These are phyloP conservation scores for Dryas integrifolia DNA, from an alignment of 331 rosid genomes.

Conservation along the genomic window DNA sequence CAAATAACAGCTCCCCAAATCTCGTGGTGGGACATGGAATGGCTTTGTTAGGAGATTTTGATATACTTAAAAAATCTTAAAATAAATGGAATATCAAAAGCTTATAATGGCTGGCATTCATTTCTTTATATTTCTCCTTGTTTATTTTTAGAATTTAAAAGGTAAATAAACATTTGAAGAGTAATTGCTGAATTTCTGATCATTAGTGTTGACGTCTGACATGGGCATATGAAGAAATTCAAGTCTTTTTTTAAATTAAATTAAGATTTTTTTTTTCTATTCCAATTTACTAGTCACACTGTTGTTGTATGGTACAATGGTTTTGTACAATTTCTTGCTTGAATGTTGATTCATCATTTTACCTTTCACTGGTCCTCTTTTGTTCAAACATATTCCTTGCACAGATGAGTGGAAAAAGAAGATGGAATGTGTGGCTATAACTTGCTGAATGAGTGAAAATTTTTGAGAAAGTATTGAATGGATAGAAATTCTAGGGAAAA, in stretches of 20 bases:
- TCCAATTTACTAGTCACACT: neutral
- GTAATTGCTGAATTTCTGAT: neutral
- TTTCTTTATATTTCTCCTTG: neutral
- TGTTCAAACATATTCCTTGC: neutral
- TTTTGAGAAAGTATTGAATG: neutral
- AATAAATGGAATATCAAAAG: neutral
- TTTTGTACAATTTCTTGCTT: neutral
- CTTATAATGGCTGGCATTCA: neutral
- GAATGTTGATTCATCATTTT: neutral
- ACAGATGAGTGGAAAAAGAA: neutral
- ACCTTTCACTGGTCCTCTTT: neutral
- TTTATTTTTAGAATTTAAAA: too few relatives aligned
- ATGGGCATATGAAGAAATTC: too few relatives aligned
- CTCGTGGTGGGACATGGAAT: neutral
- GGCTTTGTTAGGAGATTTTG: neutral
- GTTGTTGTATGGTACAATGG: too few relatives aligned
- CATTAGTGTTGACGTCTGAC: neutral
- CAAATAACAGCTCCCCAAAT: neutral
- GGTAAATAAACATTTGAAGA: neutral
- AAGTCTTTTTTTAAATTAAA: too few relatives aligned
- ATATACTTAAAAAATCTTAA: neutral
- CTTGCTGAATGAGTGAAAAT: neutral
- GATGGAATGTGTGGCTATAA: neutral
- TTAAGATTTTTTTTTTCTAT: neutral
- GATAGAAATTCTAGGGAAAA: neutral